A percentile compares a stretch with the other conserved stretches of the same genome.
phyloP scores from a whole-genome alignment of 1,284 basidiomycete species.

The Sporisorium scitamineum region DNA sequence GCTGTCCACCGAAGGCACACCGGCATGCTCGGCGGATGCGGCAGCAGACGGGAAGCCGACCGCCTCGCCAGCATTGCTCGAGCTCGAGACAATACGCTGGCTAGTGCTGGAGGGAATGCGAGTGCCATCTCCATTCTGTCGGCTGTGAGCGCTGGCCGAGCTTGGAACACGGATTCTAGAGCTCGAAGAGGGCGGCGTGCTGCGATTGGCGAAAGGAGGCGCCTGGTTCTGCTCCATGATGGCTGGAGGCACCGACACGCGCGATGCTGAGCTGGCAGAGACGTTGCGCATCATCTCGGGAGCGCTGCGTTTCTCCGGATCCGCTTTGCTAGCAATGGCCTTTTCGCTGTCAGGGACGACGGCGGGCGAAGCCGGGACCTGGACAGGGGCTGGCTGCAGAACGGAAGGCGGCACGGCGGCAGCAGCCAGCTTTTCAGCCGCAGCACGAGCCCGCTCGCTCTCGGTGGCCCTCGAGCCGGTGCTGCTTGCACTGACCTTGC shows the following conservation, averaged over 20 bases:
- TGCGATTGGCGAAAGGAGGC: slow-evolving; percentile 2
- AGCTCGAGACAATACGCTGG: slow-evolving; percentile 30
- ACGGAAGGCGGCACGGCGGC: slow-evolving; percentile 36
- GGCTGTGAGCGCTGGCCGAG: slow-evolving; percentile 23
- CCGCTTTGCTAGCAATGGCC: slow-evolving; percentile 20
- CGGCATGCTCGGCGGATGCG: slow-evolving; percentile 13
- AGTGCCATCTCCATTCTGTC: slow-evolving; percentile 8
- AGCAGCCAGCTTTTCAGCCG: slow-evolving; percentile 45
- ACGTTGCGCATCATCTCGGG: slow-evolving; percentile 45
- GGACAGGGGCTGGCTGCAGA: slow-evolving; percentile 28
- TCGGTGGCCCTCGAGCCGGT: slow-evolving; percentile 19
- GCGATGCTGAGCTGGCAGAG: slow-evolving; percentile 37
- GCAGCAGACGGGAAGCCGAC: slow-evolving; percentile 38
- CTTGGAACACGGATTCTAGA: slow-evolving; percentile 27
- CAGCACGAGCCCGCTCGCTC: slow-evolving; percentile 29
- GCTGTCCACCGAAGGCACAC: slow-evolving; percentile 4
- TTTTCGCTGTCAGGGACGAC: slow-evolving; percentile 41
- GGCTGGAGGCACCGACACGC: slow-evolving; percentile 39
- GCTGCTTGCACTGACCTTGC: slow-evolving; percentile 42
- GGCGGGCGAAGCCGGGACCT: slow-evolving; percentile 24
- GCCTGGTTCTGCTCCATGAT: slow-evolving; percentile 35
- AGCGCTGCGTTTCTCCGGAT: slow-evolving; percentile 5
- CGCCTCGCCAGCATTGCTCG: slow-evolving; percentile 22
- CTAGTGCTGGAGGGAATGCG: slow-evolving; percentile 15
- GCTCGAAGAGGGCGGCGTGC: slow-evolving; percentile 7